phyloP scores from a whole-genome alignment of 2,329 filamentous ascomycete genomes.

The Tolypocladium amazonense region DNA sequence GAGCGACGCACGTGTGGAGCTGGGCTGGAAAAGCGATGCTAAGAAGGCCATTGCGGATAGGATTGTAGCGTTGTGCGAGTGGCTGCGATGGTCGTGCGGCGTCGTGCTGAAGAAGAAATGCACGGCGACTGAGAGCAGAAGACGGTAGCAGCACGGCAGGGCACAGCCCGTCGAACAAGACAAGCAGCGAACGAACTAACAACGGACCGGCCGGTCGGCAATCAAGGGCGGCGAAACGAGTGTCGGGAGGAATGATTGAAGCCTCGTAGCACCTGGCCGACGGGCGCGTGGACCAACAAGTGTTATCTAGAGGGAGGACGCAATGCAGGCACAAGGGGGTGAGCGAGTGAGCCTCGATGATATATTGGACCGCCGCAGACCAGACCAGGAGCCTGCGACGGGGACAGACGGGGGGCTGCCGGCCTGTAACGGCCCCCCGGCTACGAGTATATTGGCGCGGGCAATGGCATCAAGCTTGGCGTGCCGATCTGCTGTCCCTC shows the following conservation, averaged over 20 bases:
- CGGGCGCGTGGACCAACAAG: not conserved
- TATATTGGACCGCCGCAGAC: not conserved
- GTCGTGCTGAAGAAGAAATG: not conserved
- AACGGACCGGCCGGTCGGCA: not conserved
- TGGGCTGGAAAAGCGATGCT: not conserved
- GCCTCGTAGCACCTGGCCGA: not conserved
- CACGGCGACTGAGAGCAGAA: not conserved
- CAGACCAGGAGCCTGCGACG: not conserved
- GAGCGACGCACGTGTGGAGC: not conserved
- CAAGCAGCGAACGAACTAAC: too few relatives aligned
- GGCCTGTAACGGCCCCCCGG: not conserved
- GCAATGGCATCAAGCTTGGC: not conserved
- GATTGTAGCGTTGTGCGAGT: not conserved
- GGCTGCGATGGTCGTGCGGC: not conserved
- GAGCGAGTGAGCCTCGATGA: not conserved
- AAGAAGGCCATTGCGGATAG: not conserved
- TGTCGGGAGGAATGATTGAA: not conserved
- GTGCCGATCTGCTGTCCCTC: not conserved
- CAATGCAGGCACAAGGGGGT: not conserved
- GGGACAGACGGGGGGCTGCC: not conserved
- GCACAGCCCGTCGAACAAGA: not conserved
- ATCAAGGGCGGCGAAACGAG: not conserved
- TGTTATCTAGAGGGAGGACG: not conserved
- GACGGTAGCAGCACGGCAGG: not conserved
- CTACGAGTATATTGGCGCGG: not conserved